Base-by-base conservation (phyloP, 768 basidiomycete genomes). In the Rhodotorula toruloides region DNA sequence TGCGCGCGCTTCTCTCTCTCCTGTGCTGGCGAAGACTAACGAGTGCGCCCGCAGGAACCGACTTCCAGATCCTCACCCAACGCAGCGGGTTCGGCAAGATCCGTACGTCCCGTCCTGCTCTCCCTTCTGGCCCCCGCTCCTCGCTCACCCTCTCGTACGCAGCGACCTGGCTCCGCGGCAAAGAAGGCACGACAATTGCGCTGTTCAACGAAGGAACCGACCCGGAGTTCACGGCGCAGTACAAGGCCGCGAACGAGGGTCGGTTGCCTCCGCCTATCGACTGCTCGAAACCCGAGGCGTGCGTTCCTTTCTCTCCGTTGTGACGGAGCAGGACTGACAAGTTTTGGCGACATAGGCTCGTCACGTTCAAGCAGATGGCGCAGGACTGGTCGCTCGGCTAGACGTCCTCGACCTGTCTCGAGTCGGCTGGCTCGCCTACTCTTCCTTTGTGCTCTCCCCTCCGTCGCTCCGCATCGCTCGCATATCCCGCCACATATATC, bases 131-230 rank as follows among this genome's bases (percentile, higher is more conserved):
- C 43, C 59, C 43, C 37, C n/a, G 22, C 22, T n/a, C 37, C 50
- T 19, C 62, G 19, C 17, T 27, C 29, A 32, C 48, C 21, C 36
- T 19, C 34, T 13, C 22, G 4, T 3, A 10, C 21, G 17, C 46
- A 67, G 66, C 66, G 4, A 67, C 66, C 37, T 67, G 66, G 66
- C 61, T 62, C 4, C 48, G 66, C 46, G 66, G 66, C 27, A 37
- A 40, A 21, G 31, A 58, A 27, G 31, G 53, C 17, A 48, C 66
- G 25, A 67, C 66, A 9, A 53, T 67, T 46, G 46, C 58, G 43
- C 49, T 67, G 19, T 63, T 67, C 66, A 67, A 67, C 44, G 42
- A 43, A 5, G 34, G 58, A 32, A 52, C 58, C 37, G 66, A 67
- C 50, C 46, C 57, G 0, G 57, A 48, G 25, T 53, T 42, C 25